These are phyloP conservation scores for Geranium incanum DNA, from an alignment of 441 rosid species.

Conservation along the genomic window DNA sequence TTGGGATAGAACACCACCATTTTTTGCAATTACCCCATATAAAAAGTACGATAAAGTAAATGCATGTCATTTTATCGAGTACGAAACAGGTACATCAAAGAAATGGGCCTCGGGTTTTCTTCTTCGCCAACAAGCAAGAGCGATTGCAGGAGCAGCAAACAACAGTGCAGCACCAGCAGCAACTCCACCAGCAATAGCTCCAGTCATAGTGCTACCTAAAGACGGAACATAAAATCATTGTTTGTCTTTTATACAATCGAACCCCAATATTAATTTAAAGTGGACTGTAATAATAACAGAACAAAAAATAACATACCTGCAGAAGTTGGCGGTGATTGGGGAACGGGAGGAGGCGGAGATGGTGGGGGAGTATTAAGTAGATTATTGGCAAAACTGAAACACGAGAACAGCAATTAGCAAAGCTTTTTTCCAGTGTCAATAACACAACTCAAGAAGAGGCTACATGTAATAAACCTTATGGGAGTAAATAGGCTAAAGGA, in stretches of 20 bases:
- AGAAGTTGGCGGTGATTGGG: constrained; percentile 35
- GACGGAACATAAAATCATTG: too few relatives aligned
- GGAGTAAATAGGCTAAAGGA: constrained; percentile 76
- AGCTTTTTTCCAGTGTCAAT: constrained; percentile 3
- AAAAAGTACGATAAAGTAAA: too few relatives aligned
- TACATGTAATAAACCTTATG: constrained; percentile 44
- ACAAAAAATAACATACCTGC: constrained; percentile 38
- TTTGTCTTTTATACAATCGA: not conserved
- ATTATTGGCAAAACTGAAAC: constrained; percentile 58
- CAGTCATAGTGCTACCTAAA: constrained; percentile 9
- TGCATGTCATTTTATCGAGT: not conserved
- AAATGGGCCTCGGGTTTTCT: constrained; percentile 15
- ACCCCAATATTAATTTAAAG: not conserved
- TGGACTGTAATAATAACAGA: not conserved
- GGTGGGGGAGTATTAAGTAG: constrained; percentile 18
- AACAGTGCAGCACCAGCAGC: constrained; percentile 17
- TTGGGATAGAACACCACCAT: too few relatives aligned
- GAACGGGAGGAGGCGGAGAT: constrained; percentile 59
- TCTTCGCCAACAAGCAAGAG: constrained; percentile 14
- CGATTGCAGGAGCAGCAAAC: constrained; percentile 20
- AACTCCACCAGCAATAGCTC: constrained; percentile 21
- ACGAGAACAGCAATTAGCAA: constrained; percentile 26
- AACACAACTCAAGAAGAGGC: not conserved
- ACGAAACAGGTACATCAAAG: constrained; percentile 22
- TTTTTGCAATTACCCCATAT: too few relatives aligned